These are phyloP conservation scores for Hemileccinum impolitum DNA, from an alignment of 768 basidiomycete genomes.

Conservation along the genomic window DNA sequence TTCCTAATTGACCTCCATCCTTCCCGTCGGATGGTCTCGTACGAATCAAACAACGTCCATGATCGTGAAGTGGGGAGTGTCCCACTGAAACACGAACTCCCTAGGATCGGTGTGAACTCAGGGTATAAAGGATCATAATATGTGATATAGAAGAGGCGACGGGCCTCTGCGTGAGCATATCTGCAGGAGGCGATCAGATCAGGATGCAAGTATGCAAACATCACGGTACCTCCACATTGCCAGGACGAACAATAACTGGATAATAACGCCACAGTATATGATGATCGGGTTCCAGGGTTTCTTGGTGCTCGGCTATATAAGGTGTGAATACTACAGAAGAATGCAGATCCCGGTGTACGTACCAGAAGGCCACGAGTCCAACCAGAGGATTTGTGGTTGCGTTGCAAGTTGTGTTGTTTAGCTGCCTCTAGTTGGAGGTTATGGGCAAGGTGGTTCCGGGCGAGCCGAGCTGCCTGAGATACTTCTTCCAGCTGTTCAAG, in stretches of 20 bases:
- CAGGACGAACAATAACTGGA: conserved; percentile 47
- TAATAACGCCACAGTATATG: conserved; percentile 34
- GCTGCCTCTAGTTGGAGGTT: conserved; percentile 40
- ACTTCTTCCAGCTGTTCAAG: conserved; percentile 49
- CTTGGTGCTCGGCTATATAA: conserved; percentile 18
- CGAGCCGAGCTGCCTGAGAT: conserved; percentile 50
- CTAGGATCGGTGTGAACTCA: conserved; percentile 55
- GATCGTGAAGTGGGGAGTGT: conserved; percentile 35
- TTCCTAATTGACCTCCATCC: conserved; percentile 38
- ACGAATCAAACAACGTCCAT: conserved; percentile 37
- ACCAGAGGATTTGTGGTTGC: conserved; percentile 33
- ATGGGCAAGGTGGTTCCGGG: conserved; percentile 43
- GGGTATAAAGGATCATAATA: conserved; percentile 80
- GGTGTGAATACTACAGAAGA: conserved; percentile 7
- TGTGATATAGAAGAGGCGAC: conserved; percentile 61
- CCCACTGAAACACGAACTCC: conserved; percentile 24
- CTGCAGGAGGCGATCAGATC: conserved; percentile 16
- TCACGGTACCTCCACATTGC: conserved; percentile 58
- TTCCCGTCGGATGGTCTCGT: conserved; percentile 37
- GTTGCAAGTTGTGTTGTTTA: conserved; percentile 34
- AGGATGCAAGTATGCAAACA: background rate
- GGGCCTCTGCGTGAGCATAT: conserved; percentile 47
- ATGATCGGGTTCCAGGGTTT: conserved; percentile 28
- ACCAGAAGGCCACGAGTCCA: conserved; percentile 40
- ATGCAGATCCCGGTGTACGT: conserved; percentile 14